Evolutionary conservation across 306 rosid species (phyloP).

Genomic region (Castanea crenata): DNA sequence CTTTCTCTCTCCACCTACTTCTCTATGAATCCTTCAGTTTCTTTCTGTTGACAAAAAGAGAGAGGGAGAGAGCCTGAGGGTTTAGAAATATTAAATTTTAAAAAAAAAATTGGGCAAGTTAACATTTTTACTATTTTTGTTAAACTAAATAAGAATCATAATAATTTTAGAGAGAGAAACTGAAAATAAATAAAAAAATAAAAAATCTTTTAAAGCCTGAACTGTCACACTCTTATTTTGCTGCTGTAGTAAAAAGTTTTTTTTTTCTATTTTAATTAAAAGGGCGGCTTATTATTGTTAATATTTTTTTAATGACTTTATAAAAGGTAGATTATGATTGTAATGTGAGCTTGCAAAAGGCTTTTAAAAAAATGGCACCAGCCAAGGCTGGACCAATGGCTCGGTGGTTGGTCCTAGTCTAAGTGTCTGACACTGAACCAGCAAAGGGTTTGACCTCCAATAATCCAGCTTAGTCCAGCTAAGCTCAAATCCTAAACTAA

Average conservation of each 20-base stretch:
- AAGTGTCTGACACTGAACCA: constrained; percentile 18
- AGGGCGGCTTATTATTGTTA: not conserved
- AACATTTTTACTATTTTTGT: not conserved
- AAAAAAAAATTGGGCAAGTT: not conserved
- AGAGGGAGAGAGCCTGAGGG: not conserved
- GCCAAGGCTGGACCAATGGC: not conserved
- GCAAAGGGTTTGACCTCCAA: constrained; percentile 44
- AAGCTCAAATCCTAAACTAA: constrained; percentile 13
- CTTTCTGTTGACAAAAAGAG: constrained; percentile 49
- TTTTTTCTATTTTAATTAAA: not conserved
- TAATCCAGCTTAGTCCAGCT: constrained; percentile 50
- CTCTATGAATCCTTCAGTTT: constrained; percentile 19
- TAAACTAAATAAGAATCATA: not conserved
- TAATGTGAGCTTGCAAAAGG: not conserved
- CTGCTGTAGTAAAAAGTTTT: not conserved
- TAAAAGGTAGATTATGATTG: constrained; percentile 3
- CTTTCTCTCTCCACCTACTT: not conserved
- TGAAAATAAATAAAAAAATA: too few relatives aligned
- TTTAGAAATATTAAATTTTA: constrained; percentile 18
- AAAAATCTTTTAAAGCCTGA: too few relatives aligned
- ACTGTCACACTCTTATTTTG: not conserved
- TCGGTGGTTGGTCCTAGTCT: constrained; percentile 1
- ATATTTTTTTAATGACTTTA: not conserved
- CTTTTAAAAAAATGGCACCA: not conserved
- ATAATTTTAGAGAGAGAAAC: not conserved